phyloP scores from a whole-genome alignment of 1,284 basidiomycete genomes.

The Cryptococcus sp. region DNA sequence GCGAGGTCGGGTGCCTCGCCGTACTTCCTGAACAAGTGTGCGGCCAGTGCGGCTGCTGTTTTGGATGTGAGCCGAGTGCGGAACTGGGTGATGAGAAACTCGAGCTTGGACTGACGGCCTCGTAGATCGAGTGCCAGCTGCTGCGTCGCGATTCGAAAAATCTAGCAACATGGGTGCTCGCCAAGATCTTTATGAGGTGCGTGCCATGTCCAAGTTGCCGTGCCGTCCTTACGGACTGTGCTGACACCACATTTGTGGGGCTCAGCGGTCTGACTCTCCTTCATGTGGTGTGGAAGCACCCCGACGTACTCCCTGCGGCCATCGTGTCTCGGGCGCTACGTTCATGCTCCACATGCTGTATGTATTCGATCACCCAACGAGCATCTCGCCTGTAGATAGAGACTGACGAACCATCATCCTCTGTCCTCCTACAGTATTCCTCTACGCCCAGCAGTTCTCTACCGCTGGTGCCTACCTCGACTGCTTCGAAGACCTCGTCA shows the following conservation, averaged over 20 bases:
- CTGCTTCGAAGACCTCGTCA: slow-evolving; percentile 9
- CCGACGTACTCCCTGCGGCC: background rate
- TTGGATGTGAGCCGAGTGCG: slow-evolving; percentile 1
- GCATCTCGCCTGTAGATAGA: background rate
- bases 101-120: background rate
- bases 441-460: slow-evolving; percentile 10
- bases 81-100: no score
- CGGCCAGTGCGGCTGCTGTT: slow-evolving; percentile 8
- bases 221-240: background rate
- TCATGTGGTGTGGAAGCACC: slow-evolving; percentile 7
- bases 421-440: slow-evolving; percentile 1
- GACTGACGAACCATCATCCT: background rate
- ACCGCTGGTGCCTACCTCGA: slow-evolving; percentile 7
- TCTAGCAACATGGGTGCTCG: slow-evolving; percentile 8
- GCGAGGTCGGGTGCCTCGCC: slow-evolving; percentile 1
- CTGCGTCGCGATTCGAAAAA: slow-evolving; percentile 6
- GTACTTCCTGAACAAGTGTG: slow-evolving; percentile 1
- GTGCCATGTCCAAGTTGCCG: background rate
- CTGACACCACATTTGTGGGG: background rate
- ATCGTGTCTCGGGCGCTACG: slow-evolving; percentile 3
- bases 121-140: slow-evolving; percentile 6
- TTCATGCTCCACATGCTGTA: slow-evolving; percentile 8
- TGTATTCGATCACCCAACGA: background rate
- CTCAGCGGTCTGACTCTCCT: slow-evolving; percentile 4
- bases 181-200: slow-evolving; percentile 12